Base-by-base conservation (phyloP, 345 rosid genomes). In the Linum tenue region DNA sequence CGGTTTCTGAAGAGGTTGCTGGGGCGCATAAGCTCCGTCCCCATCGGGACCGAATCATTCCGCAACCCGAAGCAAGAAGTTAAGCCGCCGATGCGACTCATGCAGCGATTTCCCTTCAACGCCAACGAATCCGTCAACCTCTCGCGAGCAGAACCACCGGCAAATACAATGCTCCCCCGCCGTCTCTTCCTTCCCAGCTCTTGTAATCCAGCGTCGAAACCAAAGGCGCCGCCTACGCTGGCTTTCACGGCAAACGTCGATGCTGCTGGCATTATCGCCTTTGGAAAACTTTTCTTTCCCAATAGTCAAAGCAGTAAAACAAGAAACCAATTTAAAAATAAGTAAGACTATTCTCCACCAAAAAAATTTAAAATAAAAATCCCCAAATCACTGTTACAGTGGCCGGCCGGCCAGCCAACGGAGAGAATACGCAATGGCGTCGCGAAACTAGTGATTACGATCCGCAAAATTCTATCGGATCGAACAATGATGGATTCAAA, bases 1-100 rank as follows among this genome's bases (percentile, higher is more conserved):
- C 77, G 70, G 56, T 84, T 72, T 67, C 74, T 59, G 70, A 77
- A 79, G 57, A 81, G 69, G 16, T 0, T 22, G 1, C 69, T 79
- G 5, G 86, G 69, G n/a, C 86, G 87, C 37, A 79, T 77, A 64
- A 91, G 81, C 67, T 83, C 84, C 2, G 89, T 77, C 62, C 87
- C 87, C 97, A 83, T 90, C 14, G 77, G 59, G 60, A 62, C 71
- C 15, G 72, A 65, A 70, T 59, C 71, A 39, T 74, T 66, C 50
- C 75, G 67, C 76, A 81, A 73, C n/a, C 79, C 82, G 14, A 67
- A 66, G 57, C 80, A 74, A 72, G 61, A 43, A 62, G 72, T 65
- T 3, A 22, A 9, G 64, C 44, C 60, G 31, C 16, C 5, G 39
- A 22, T 22, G 31, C 66, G 17, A 57, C 74, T 59, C 78, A 76